A percentile compares a stretch with the other conserved stretches of the same genome.
These are phyloP conservation scores for Daldinia loculata DNA, from an alignment of 495 filamentous ascomycete species.

Conservation along the genomic window DNA sequence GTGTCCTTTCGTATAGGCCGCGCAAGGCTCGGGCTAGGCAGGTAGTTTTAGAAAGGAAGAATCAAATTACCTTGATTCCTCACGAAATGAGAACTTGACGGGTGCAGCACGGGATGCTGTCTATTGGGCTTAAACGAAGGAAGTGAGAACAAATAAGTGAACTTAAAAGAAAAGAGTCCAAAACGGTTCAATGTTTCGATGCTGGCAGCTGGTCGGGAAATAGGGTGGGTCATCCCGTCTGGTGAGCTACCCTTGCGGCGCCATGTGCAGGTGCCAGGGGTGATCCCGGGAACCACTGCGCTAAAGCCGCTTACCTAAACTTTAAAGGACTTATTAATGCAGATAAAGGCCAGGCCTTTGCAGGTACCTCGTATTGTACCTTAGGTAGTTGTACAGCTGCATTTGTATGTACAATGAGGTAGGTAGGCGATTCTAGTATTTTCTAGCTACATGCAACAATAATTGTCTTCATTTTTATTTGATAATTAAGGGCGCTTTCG, in stretches of 20 bases:
- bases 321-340: background rate
- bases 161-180: background rate
- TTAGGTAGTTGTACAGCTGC: background rate
- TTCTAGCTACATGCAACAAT: background rate
- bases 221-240: slow-evolving; percentile 32
- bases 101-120: slow-evolving; percentile 2
- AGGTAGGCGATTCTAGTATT: background rate
- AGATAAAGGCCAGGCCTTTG: background rate
- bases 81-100: background rate
- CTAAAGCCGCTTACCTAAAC: slow-evolving; percentile 22
- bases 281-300: slow-evolving; percentile 24
- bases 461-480: background rate
- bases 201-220: slow-evolving; percentile 27
- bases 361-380: too few species aligned
- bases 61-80: background rate
- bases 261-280: slow-evolving; percentile 33
- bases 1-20: background rate
- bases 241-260: slow-evolving; percentile 29
- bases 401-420: background rate
- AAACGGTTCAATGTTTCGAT: background rate
- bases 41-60: background rate
- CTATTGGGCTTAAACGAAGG: slow-evolving; percentile 26
- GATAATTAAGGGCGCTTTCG: background rate
- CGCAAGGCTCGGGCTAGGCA: background rate
- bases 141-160: slow-evolving; percentile 32